phyloP scores from a whole-genome alignment of 345 rosid genomes.

The Odontarrhena argentea region DNA sequence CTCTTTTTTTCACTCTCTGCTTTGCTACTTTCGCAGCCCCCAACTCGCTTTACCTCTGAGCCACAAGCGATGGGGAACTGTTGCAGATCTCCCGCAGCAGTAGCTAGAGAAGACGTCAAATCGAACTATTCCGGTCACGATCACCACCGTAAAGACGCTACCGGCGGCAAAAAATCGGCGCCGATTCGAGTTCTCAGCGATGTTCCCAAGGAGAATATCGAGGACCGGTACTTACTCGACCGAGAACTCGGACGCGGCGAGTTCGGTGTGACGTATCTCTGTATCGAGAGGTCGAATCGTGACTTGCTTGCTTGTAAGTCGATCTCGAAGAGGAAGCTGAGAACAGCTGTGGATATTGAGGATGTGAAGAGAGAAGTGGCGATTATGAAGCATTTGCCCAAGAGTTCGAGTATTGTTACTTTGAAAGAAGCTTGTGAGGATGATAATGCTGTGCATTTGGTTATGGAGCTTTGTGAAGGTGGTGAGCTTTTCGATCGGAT shows the following conservation, averaged over 20 bases:
- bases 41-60: conserved; percentile 13
- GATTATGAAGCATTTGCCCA: conserved; percentile 93
- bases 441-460: conserved; percentile 95
- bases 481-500: conserved; percentile 99
- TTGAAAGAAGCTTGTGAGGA: conserved; percentile 97
- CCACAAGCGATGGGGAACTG: conserved; percentile 80
- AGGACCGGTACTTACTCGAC: conserved; percentile 84
- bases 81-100: conserved; percentile 99
- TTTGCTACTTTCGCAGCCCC: conserved; percentile 32
- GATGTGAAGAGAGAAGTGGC: conserved; percentile 98
- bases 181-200: conserved; percentile 77
- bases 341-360: conserved; percentile 88
- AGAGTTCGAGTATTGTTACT: conserved; percentile 83
- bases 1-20: neutral
- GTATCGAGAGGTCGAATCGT: conserved; percentile 75
- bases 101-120: conserved; percentile 95
- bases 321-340: conserved; percentile 93
- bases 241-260: conserved; percentile 99
- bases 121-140: conserved; percentile 71
- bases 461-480: conserved; percentile 99
- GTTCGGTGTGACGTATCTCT: conserved; percentile 96
- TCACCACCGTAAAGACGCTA: conserved; percentile 61
- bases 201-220: conserved; percentile 85
- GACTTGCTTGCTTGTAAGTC: conserved; percentile 94
- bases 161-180: conserved; percentile 56